Evolutionary conservation across 169 alveolate genomes (phyloP), one percentile per base, ranked within the genome.

Genomic region (Fabrea salina): DNA sequence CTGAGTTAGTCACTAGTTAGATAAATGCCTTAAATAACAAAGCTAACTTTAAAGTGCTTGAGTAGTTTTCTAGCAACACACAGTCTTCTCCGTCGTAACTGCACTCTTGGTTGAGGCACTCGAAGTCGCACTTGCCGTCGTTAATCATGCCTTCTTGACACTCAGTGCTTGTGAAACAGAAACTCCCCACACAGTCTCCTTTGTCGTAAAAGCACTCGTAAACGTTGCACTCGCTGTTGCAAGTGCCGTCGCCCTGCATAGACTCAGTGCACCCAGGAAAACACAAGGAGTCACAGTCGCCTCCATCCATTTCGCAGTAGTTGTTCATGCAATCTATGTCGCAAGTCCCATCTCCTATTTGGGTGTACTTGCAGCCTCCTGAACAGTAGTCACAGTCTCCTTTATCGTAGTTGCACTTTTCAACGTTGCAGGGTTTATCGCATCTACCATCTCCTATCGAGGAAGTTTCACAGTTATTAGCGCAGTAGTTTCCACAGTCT

Each of bases 401-500:
- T 3, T 54, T 25, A 54, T 74, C 81, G 40, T 74, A 53, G 37
- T 74, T 1, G 39, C 81, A 74, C 8, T 50, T 54, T 3, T 51
- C 81, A 33, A n/a, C 7, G 54, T 53, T 53, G 71, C 81, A 74
- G 0, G 43, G 72, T 22, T 27, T n/a, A 22, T 74, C 68, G 11
- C 81, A 74, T 16, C 16, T 54, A 5, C 81, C 81, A 47, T 74
- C 72, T 8, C 81, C 81, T 27, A 50, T 16, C 16, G 16, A 16
- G 53, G 22, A 16, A 11, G n/a, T n/a, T n/a, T n/a, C n/a, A n/a
- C n/a, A n/a, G n/a, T n/a, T n/a, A n/a, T n/a, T n/a, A n/a, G n/a
- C 11, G 16, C 22, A 44, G 53, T 44, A 44, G 22, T 44, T 16
- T 16, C 53, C 53, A 44, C 53, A 44, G 16, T 44, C 53, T 44